Conservation (phyloP, 169 alveolate genomes). For the Plasmodium knowlesi region DNA sequence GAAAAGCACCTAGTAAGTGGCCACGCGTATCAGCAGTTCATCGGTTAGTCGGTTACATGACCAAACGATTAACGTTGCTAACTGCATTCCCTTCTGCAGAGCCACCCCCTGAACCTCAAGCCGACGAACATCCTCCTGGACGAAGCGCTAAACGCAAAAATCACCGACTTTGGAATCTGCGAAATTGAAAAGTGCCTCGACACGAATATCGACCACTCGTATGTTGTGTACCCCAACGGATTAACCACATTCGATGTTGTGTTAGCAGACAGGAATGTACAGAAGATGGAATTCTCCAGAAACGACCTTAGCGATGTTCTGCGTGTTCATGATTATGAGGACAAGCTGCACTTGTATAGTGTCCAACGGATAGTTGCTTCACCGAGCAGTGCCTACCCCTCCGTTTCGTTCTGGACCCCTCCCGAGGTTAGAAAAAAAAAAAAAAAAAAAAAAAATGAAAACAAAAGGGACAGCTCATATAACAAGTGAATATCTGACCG, state of each 20-base stretch:
- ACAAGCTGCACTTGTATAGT: slow-evolving; percentile 17
- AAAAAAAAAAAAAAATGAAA: neutral
- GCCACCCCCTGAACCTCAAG: slow-evolving; percentile 35
- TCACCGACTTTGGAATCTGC: slow-evolving; percentile 66
- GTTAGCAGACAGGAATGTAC: neutral
- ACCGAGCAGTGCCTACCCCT: neutral
- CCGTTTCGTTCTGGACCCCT: slow-evolving; percentile 58
- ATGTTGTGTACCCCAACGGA: slow-evolving; percentile 17
- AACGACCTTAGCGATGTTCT: slow-evolving; percentile 2
- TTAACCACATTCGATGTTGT: slow-evolving; percentile 13
- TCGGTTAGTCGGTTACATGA: neutral
- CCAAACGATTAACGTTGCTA: neutral
- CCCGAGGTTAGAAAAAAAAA: slow-evolving; percentile 46
- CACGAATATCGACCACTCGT: slow-evolving; percentile 47
- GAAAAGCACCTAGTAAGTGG: slow-evolving; percentile 48
- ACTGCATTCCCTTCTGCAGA: neutral
- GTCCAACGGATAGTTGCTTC: slow-evolving; percentile 4
- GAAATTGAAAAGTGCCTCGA: slow-evolving; percentile 74
- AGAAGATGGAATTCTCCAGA: slow-evolving; percentile 15
- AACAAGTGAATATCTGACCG: neutral
- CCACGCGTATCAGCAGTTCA: neutral
- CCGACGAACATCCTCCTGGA: slow-evolving; percentile 75
- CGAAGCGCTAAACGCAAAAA: slow-evolving; percentile 64
- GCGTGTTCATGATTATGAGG: slow-evolving; percentile 8
- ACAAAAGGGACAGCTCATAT: neutral